phyloP scores from a whole-genome alignment of 2,329 filamentous ascomycete genomes.

The Fusarium ambrosium region DNA sequence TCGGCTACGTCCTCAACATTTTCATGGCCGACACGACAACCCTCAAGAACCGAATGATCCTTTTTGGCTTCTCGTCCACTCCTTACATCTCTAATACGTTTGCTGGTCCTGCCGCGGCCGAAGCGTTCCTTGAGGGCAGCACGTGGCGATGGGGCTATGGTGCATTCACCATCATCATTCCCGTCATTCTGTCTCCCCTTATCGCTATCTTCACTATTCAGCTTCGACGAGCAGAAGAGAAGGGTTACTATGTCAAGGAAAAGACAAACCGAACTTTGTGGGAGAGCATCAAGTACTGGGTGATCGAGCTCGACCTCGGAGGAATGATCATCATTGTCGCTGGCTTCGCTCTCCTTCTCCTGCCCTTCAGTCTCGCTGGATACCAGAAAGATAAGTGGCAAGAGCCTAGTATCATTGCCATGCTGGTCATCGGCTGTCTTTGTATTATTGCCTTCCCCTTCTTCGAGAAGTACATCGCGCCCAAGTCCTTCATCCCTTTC shows the following conservation, averaged over 20 bases:
- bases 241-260: conserved; percentile 17
- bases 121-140: conserved; percentile 6
- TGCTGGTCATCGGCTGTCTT: conserved; percentile 63
- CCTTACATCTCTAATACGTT: conserved; percentile 16
- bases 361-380: conserved; percentile 61
- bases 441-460: conserved; percentile 61
- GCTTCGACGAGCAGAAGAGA: conserved; percentile 9
- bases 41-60: conserved; percentile 17
- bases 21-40: conserved; percentile 21
- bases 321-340: conserved; percentile 65
- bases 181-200: conserved; percentile 5
- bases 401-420: conserved; percentile 58
- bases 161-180: conserved; percentile 19
- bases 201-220: conserved; percentile 21
- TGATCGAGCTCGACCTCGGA: conserved; percentile 53
- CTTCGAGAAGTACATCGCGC: conserved; percentile 63
- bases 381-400: conserved; percentile 53
- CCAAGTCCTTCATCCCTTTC: conserved; percentile 56
- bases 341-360: conserved; percentile 64
- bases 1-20: conserved; percentile 19
- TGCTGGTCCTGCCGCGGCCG: conserved; percentile 1
- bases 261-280: conserved; percentile 4
- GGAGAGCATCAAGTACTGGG: conserved; percentile 18
- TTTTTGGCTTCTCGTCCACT: conserved; percentile 8
- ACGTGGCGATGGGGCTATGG: conserved; percentile 14